Evolutionary conservation across 129 eudicot genomes (phyloP), one percentile per base, ranked within the genome.

Genomic region (Erigeron canadensis): DNA sequence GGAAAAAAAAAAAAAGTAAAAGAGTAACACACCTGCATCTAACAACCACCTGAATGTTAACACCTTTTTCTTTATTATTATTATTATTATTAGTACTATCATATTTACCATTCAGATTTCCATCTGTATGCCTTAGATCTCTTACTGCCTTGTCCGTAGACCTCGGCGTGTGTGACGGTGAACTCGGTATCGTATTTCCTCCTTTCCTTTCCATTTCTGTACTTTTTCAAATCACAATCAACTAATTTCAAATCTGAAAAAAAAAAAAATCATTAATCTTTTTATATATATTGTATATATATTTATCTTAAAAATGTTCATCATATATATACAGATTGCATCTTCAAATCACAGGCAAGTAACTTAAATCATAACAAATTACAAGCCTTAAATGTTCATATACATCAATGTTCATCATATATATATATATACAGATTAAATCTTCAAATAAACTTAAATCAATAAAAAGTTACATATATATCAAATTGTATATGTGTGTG

Each of bases 11-110:
- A 51, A 55, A 21, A 15, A 37, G 7, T 66, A 10, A 15, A 38
- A 42, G 6, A 9, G 2, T 19, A n/a, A 63, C 74, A 59, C 6
- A 95, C 99, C 97, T 86, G 97, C 99, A 95, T 64, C 97, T 62
- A 10, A 95, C 87, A 71, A 95, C 83, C 59, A 90, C 97, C 54
- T 90, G 97, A 61, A 95, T 91, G 77, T 90, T 90, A 17, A 90
- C 99, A 8, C 96, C 97, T 78, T 88, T 95, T 13, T 94, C 96
- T 77, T 60, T 93, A 77, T 84, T 50, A 5, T 3, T 50, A 15
- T 47, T 1, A 12, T 50, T 15, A n/a, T n/a, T n/a, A n/a, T n/a
- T n/a, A n/a, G n/a, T n/a, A 50, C 34, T 28, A 28, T 61, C 95
- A 58, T 80, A 86, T 78, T 79, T 90, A 58, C 85, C 84, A 44